Evolutionary conservation across 306 rosid genomes (phyloP), one percentile per base, ranked within the genome.

Genomic region (Vicia sativa): DNA sequence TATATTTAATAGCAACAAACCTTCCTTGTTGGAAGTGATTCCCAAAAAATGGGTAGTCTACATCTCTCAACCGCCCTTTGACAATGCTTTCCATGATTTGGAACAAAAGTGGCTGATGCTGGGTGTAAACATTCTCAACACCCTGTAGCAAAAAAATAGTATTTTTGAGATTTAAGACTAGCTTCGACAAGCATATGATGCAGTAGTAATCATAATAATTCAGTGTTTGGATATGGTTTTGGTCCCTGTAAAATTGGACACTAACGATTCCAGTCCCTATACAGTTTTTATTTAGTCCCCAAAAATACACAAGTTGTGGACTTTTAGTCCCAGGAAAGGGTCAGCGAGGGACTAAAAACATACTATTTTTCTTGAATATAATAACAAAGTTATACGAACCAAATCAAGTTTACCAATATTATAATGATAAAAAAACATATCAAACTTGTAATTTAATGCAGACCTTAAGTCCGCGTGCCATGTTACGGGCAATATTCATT

Each of bases 401-500:
- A 55, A 13, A 55, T 25, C 62, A 28, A 55, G 14, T 13, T 26
- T 55, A 55, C 38, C 39, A 26, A 28, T 55, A 13, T 55, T 55
- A 55, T 26, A 55, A 13, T 9, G 19, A 55, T 55, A 26, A 28
- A 55, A 50, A 55, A 26, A 25, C 16, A 55, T 13, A 28, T 28
- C 7, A 4, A 23, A 23, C 8, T 53, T 4, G 60, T 67, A 62
- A 70, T 68, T 59, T 53, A 16, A 41, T 74, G 71, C 85, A 75
- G 67, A 89, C 97, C 96, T 91, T 91, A 73, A 91, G 68, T 63
- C 96, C 97, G 76, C 97, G 92, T 68, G 97, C 97, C 97, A 89
- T 91, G 79, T 91, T 91, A 71, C 90, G 97, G 39, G 97, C 97
- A 83, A 91, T 91, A 72, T 91, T 91, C 77, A 89, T 71, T 81